phyloP scores from a whole-genome alignment of 2,329 filamentous ascomycete species.

The Trichoderma brevicompactum region DNA sequence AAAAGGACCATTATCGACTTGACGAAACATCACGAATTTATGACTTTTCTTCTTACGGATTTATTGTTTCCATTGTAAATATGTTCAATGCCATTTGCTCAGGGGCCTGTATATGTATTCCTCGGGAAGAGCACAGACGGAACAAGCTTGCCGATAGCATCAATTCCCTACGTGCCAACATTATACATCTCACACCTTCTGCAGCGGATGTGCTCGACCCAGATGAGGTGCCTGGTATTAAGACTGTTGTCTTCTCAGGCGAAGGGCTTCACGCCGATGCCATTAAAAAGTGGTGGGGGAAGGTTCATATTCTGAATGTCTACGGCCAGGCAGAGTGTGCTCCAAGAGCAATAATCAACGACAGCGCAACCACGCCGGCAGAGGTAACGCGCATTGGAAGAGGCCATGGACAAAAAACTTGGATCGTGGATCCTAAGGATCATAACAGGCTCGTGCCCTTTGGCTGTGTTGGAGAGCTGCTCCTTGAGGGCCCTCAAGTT shows the following conservation, averaged over 20 bases:
- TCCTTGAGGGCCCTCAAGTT: no score
- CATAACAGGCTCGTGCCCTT: background rate
- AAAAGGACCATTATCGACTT: background rate
- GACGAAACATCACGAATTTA: background rate
- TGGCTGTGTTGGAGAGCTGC: no score
- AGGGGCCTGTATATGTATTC: constrained; percentile 3
- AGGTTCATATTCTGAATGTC: background rate
- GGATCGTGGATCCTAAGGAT: background rate
- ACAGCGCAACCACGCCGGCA: background rate
- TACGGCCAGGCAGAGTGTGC: background rate
- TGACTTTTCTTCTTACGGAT: constrained; percentile 3
- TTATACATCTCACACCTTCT: background rate
- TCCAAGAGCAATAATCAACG: background rate
- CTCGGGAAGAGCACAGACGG: background rate
- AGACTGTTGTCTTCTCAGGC: background rate
- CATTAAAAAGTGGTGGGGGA: background rate
- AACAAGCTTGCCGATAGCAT: background rate
- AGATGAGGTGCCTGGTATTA: background rate
- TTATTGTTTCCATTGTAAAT: constrained; percentile 2
- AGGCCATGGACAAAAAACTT: background rate
- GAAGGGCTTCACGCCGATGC: background rate
- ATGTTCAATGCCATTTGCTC: background rate
- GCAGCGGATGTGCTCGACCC: background rate
- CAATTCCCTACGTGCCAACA: background rate
- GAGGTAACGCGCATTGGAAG: background rate